A percentile compares a stretch with the other conserved stretches of the same genome.
Conservation (phyloP, 2,329 filamentous ascomycete species). For the Aspergillus texensis region DNA sequence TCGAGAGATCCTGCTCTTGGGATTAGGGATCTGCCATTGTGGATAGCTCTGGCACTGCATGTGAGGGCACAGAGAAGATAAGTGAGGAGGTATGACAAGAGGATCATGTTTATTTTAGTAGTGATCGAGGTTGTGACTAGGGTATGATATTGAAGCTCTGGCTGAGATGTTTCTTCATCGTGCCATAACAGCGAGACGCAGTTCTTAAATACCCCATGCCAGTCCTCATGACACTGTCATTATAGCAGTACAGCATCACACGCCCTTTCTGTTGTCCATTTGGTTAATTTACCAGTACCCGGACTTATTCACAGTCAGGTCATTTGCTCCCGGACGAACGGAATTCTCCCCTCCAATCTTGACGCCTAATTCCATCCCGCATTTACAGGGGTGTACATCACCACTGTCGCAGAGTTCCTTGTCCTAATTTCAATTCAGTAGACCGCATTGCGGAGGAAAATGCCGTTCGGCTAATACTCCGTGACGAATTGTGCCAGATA, state of each 20-base stretch:
- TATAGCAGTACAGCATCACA: background rate
- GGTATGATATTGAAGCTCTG: background rate
- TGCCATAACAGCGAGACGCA: background rate
- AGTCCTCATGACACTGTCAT: background rate
- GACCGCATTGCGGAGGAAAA: background rate
- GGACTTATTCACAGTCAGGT: background rate
- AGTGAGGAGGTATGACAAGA: constrained; percentile 5
- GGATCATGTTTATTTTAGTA: background rate
- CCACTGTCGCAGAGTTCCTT: background rate
- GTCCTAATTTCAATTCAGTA: background rate
- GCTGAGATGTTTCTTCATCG: background rate
- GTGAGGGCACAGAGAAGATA: constrained; percentile 11
- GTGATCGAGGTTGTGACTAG: background rate
- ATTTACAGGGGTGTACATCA: background rate
- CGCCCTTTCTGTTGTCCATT: background rate
- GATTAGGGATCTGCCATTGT: constrained; percentile 1
- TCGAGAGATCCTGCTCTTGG: constrained; percentile 18
- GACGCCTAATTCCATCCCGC: constrained; percentile 1
- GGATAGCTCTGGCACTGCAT: constrained; percentile 10
- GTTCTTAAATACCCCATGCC: background rate
- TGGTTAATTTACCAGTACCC: too few species aligned
- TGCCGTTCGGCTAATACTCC: background rate
- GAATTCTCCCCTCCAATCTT: background rate
- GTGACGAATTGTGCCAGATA: constrained; percentile 1
- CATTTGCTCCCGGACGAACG: background rate